phyloP scores from a whole-genome alignment of 1,284 basidiomycete species.

The Ustilago vetiveriae region DNA sequence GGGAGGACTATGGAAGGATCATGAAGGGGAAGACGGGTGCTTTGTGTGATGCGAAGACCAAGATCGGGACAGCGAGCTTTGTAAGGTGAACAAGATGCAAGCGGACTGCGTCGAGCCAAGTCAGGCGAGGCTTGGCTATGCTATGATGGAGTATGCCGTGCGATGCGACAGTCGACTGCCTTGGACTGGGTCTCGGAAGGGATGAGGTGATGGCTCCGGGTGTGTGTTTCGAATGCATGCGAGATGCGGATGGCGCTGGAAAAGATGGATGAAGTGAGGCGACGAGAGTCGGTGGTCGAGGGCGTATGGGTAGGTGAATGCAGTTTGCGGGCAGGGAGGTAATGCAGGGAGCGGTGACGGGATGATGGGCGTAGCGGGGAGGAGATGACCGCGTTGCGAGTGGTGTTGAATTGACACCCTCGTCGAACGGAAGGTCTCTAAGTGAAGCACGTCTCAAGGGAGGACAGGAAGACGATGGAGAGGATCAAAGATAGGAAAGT shows the following conservation, averaged over 20 bases:
- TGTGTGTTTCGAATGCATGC: too few relatives aligned
- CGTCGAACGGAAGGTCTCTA: constrained; percentile 2
- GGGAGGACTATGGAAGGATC: background rate
- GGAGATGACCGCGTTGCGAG: constrained; percentile 7
- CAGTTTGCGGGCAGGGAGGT: too few relatives aligned
- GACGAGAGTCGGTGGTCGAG: background rate
- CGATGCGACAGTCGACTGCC: constrained; percentile 12
- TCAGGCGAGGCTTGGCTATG: background rate
- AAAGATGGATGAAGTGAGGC: too few relatives aligned
- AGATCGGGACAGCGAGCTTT: background rate
- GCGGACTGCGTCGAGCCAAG: background rate
- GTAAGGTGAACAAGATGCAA: constrained; percentile 13
- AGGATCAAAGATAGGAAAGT: background rate
- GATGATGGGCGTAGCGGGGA: background rate
- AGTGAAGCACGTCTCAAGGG: background rate
- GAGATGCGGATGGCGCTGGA: too few relatives aligned
- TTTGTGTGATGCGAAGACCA: background rate
- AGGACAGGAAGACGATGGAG: background rate
- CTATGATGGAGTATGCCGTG: constrained; percentile 12
- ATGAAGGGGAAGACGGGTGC: background rate
- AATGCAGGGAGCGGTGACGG: constrained; percentile 5
- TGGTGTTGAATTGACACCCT: background rate
- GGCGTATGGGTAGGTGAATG: background rate
- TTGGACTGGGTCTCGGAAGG: background rate
- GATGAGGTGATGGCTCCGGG: background rate